Evolutionary conservation across 352 stramenopile species (phyloP), one percentile per base, ranked within the genome.

Genomic region (Lagenidium sp.): DNA sequence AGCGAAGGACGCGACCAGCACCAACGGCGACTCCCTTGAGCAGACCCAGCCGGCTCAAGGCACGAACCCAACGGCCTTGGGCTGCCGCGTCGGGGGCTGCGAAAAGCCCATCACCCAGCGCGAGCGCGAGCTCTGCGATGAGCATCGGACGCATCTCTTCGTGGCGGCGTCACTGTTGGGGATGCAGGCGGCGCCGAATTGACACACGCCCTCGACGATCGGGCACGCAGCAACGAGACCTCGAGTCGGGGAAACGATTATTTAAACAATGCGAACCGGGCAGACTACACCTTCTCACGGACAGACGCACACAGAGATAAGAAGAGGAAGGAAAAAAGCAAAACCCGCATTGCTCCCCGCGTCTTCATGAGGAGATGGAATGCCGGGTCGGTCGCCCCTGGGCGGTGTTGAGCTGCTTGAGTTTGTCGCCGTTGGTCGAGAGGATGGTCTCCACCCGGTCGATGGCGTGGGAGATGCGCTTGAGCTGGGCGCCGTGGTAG

Each of bases 381-480:
- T 32, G 28, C 8, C 28, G 28, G 28, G 8, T 32, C n/a, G n/a
- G n/a, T n/a, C n/a, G n/a, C 23, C 53, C 23, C 29, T 41, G 7
- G 30, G 45, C 29, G 22, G 24, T 18, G 36, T 54, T 38, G 26
- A 64, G 34, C 18, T 47, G 55, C 44, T 55, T 59, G 36, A 68
- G 34, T 16, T 56, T 55, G 48, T 56, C 47, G n/a, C 52, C 51
- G 36, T 66, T 76, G 21, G 68, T 63, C n/a, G 63, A 48, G 23
- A 85, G 49, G 18, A 85, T 60, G 24, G 42, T 74, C 41, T 89
- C 77, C 13, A 86, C 74, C 36, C 73, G 74, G 45, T 81, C 69
- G 43, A 89, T 76, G 15, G 73, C 73, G 10, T 63, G 66, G 2
- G 77, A 85, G 41, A 89, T 81, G 18, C 67, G 62, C 49, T 82